Conservation (phyloP, 2,329 filamentous ascomycete species). For the Aspergillus flavus region DNA sequence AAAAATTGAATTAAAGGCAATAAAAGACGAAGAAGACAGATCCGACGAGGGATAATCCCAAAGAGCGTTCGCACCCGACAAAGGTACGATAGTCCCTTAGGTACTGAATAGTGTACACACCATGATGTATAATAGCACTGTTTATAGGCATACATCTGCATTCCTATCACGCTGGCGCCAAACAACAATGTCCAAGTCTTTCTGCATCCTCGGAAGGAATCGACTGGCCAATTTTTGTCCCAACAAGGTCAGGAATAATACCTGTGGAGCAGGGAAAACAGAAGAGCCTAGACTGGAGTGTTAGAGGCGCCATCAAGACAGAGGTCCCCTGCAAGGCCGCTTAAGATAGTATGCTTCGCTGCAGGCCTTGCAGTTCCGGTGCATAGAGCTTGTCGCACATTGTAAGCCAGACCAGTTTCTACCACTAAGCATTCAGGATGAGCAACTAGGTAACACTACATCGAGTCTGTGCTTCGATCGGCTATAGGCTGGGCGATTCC, state of each 20-base stretch:
- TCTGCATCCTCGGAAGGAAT: not conserved
- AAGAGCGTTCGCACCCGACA: not conserved
- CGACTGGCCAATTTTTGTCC: not conserved
- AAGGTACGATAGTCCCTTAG: conserved; percentile 3
- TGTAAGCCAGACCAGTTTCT: not conserved
- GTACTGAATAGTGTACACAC: not conserved
- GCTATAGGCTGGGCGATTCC: not conserved
- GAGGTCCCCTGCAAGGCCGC: conserved; percentile 13
- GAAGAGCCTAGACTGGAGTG: conserved; percentile 8
- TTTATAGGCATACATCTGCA: not conserved
- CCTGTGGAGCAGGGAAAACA: not conserved
- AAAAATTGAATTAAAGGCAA: not conserved
- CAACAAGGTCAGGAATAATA: not conserved
- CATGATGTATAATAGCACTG: conserved; percentile 3
- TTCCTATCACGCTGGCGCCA: conserved; percentile 25
- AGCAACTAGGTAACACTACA: not conserved
- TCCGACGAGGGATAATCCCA: not conserved
- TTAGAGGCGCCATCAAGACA: conserved; percentile 2
- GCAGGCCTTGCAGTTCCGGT: conserved; percentile 15
- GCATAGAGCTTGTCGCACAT: conserved; percentile 8
- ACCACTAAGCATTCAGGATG: not conserved
- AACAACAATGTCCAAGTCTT: conserved; percentile 22
- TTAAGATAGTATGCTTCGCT: conserved; percentile 9
- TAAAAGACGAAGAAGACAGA: too few relatives aligned
- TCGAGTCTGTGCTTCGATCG: not conserved